phyloP scores from a whole-genome alignment of 2,329 filamentous ascomycete genomes.

The Microthyrium microscopicum region DNA sequence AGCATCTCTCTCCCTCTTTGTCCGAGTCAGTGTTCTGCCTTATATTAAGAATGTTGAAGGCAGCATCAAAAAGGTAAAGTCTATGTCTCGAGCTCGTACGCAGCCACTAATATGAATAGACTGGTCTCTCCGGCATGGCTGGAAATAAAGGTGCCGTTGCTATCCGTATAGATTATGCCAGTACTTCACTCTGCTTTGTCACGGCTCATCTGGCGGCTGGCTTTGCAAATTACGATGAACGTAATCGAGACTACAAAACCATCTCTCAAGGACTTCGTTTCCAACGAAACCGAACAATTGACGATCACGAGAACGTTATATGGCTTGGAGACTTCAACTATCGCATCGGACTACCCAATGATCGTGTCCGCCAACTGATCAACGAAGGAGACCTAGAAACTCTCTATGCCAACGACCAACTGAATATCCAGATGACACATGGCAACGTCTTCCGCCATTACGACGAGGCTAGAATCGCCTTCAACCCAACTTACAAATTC shows the following conservation, averaged over 20 bases:
- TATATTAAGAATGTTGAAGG: slow-evolving; percentile 96
- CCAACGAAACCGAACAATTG: slow-evolving; percentile 77
- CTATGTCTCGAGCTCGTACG: not conserved
- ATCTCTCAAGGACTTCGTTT: slow-evolving; percentile 80
- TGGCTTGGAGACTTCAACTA: slow-evolving; percentile 99
- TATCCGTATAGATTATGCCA: slow-evolving; percentile 87
- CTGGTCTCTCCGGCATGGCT: slow-evolving; percentile 87
- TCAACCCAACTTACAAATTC: slow-evolving; percentile 91
- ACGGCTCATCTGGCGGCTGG: slow-evolving; percentile 93
- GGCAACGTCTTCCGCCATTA: slow-evolving; percentile 81
- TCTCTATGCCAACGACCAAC: slow-evolving; percentile 82
- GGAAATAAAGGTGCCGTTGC: slow-evolving; percentile 97
- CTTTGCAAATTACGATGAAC: slow-evolving; percentile 90
- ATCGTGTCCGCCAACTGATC: slow-evolving; percentile 60
- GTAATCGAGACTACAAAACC: slow-evolving; percentile 82
- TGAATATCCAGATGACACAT: slow-evolving; percentile 97
- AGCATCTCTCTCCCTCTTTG: slow-evolving; percentile 81
- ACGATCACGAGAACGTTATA: slow-evolving; percentile 72
- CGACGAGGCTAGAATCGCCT: slow-evolving; percentile 73
- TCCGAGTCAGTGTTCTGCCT: slow-evolving; percentile 57
- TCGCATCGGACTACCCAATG: slow-evolving; percentile 69
- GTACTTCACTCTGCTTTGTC: slow-evolving; percentile 84
- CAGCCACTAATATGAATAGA: slow-evolving; percentile 28
- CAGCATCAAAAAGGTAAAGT: slow-evolving; percentile 63
- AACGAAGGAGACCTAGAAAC: slow-evolving; percentile 55